Percentiles rank a stretch among this genome's conserved stretches.
phyloP scores from a whole-genome alignment of 345 rosid genomes.

The Lagerstroemia speciosa region DNA sequence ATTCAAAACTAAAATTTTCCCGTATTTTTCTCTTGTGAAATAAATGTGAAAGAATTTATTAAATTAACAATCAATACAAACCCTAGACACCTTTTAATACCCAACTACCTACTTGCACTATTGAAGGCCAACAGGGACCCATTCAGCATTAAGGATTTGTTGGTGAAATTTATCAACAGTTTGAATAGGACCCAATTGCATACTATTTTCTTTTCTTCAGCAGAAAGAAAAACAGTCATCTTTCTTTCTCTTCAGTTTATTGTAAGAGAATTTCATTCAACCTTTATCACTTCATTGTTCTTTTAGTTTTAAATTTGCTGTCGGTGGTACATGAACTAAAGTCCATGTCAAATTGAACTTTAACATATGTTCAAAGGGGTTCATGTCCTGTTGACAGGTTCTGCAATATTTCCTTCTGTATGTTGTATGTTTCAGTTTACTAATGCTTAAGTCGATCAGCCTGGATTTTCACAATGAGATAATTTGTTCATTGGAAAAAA shows the following conservation, averaged over 20 bases:
- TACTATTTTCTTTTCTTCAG: too few species aligned
- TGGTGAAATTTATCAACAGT: neutral
- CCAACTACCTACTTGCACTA: conserved; percentile 5
- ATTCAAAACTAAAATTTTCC: too few species aligned
- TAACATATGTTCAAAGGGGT: neutral
- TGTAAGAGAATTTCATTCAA: too few species aligned
- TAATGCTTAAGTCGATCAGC: too few species aligned
- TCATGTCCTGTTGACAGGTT: neutral
- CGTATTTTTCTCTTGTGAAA: too few species aligned
- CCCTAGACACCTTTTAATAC: neutral
- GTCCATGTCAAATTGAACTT: neutral
- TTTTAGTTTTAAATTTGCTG: too few species aligned
- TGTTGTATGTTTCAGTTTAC: neutral
- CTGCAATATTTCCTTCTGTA: neutral
- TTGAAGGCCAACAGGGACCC: neutral
- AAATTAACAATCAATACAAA: neutral
- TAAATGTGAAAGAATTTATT: neutral
- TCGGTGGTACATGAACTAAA: neutral
- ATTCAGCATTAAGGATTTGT: neutral
- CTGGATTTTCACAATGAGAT: too few species aligned
- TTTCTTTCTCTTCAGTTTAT: too few species aligned
- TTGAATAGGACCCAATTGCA: neutral
- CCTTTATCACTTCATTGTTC: too few species aligned
- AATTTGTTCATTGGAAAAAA: too few species aligned
- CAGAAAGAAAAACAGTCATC: too few species aligned